Evolutionary conservation across 331 rosid species (phyloP).

Genomic region (Acacia pycnantha): DNA sequence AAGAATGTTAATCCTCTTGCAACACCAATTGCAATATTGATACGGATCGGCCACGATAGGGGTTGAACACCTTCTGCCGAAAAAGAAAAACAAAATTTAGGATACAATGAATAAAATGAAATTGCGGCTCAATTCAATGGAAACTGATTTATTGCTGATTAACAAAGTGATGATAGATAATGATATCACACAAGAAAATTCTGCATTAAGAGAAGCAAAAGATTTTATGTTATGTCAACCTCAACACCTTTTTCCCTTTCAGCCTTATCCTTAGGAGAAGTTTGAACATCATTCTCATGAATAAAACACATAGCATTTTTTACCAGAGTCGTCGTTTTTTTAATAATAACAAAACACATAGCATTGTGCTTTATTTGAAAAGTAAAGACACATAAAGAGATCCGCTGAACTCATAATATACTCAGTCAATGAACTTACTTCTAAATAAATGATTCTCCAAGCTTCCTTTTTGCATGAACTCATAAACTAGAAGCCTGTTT

Average conservation of each 20-base stretch:
- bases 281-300: not conserved
- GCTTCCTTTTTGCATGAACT: conserved; percentile 84
- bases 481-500: conserved; percentile 85
- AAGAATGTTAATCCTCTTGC: conserved; percentile 79
- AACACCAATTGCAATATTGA: conserved; percentile 69
- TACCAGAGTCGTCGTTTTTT: not conserved
- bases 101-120: not conserved
- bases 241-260: not conserved
- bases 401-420: not conserved
- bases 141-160: not conserved
- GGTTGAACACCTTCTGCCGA: conserved; percentile 86
- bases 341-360: not conserved
- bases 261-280: not conserved
- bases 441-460: conserved; percentile 87
- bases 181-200: not conserved
- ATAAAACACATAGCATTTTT: not conserved
- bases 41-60: conserved; percentile 65
- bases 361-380: not conserved
- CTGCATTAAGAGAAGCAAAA: not conserved
- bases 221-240: not conserved
- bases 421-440: conserved; percentile 54
- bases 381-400: not conserved
- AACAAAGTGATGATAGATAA: not conserved
- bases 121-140: conserved; percentile 1
- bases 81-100: conserved; percentile 12